Evolutionary conservation across 805 yeast genomes (phyloP), one percentile per base, ranked within the genome.

Genomic region (Metschnikowia matae): DNA sequence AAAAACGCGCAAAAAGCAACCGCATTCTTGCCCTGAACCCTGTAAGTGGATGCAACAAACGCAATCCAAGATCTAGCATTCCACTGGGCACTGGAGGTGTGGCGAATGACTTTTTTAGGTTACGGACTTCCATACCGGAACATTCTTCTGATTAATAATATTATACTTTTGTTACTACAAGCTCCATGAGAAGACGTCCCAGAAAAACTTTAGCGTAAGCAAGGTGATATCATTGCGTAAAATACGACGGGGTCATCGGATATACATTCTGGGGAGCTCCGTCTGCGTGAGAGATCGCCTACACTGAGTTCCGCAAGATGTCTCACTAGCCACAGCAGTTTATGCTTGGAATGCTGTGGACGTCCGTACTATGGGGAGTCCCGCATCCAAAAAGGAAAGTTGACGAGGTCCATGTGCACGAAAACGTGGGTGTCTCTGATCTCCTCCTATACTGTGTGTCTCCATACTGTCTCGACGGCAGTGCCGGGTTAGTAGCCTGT

Each of bases 1-100:
- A 41, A 31, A 41, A 42, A 23, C 31, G 37, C 45, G 38, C 38
- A 42, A 42, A 41, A 20, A 29, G 31, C 31, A 23, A 42, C 18
- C 4, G 37, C 14, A 42, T n/a, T 31, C 17, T 40, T 40, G 34
- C 34, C 35, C 14, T 18, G 6, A 6, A 23, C 14, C 32, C 17
- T 39, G 14, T 41, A 31, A 8, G 31, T 33, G 13, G n/a, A 34
- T 33, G 45, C 45, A 32, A n/a, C 18, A 42, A 32, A 42, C 38
- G 45, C 45, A 32, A 20, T 32, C 32, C 11, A n/a, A 42, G 45
- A 42, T 42, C 45, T 42, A 3, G 41, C 32, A 39, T 21, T n/a
- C 41, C 18, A 8, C 41, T 39, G 14, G 3, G 5, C 3, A 7
- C n/a, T 17, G 10, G 32, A 13, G 11, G 31, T 21, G 32, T 23